Conservation (phyloP, 176 grass and related monocot genomes). For the Cenchrus fungigraminus region DNA sequence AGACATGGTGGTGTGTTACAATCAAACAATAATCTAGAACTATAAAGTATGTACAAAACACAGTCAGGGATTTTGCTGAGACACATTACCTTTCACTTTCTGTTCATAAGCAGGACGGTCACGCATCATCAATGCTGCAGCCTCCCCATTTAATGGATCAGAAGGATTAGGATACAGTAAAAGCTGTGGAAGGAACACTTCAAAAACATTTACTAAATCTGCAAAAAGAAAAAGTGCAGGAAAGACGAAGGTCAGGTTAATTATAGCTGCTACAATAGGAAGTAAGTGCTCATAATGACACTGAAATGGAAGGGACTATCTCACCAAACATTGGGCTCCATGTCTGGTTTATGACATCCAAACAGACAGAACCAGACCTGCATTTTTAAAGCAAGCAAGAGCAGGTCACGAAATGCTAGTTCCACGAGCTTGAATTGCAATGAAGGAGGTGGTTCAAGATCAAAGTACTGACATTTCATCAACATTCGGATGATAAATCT, state of each 20-base stretch:
- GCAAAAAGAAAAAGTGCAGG: slow-evolving; percentile 14
- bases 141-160: slow-evolving; percentile 97
- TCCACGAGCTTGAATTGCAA: background rate
- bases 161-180: slow-evolving; percentile 94
- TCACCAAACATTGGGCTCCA: slow-evolving; percentile 99
- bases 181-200: slow-evolving; percentile 93
- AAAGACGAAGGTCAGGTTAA: background rate
- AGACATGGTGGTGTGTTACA: background rate
- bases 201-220: slow-evolving; percentile 98
- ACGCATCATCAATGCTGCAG: slow-evolving; percentile 96
- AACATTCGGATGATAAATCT: slow-evolving; percentile 97
- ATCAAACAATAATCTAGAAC: slow-evolving; percentile 21
- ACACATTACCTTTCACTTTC: slow-evolving; percentile 91
- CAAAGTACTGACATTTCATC: slow-evolving; percentile 85
- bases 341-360: slow-evolving; percentile 99
- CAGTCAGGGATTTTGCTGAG: slow-evolving; percentile 22
- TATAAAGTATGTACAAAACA: background rate
- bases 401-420: slow-evolving; percentile 5
- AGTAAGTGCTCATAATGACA: background rate
- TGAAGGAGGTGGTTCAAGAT: background rate
- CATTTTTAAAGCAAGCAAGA: slow-evolving; percentile 33
- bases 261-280: background rate
- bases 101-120: slow-evolving; percentile 87
- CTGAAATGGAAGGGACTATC: slow-evolving; percentile 15
- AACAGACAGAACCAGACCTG: slow-evolving; percentile 98